Percentiles rank a stretch among this genome's conserved stretches.
Evolutionary conservation across 441 rosid genomes (phyloP).

Genomic region (Gossypium trilobum): DNA sequence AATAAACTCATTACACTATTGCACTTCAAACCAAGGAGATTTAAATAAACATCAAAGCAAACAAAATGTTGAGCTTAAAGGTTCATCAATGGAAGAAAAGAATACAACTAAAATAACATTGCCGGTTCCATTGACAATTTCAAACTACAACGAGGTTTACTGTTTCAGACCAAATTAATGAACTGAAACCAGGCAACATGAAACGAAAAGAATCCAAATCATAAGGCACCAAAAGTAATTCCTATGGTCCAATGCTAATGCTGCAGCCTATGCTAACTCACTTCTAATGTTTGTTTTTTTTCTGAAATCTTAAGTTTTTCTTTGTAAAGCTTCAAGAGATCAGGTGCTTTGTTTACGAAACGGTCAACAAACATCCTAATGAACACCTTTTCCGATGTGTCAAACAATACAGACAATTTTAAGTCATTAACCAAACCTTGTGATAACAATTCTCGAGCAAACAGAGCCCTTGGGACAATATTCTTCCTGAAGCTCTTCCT

Average conservation of each 20-base stretch:
- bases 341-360: not conserved
- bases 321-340: slow-evolving; percentile 17
- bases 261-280: not conserved
- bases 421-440: slow-evolving; percentile 11
- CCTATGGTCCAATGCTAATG: not conserved
- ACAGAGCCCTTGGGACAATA: slow-evolving; percentile 18
- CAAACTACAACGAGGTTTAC: not conserved
- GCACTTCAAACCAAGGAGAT: not conserved
- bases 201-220: not conserved
- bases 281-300: not conserved
- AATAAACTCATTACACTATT: not conserved
- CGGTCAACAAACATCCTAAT: not conserved
- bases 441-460: slow-evolving; percentile 13
- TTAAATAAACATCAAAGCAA: not conserved
- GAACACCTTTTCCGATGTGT: not conserved
- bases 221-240: not conserved
- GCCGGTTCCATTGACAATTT: not conserved
- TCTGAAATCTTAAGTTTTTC: not conserved
- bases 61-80: not conserved
- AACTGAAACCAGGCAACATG: not conserved
- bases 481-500: slow-evolving; percentile 17
- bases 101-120: not conserved
- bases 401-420: not conserved
- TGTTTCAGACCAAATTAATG: not conserved
- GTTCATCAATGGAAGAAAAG: not conserved